Conservation (phyloP, 1,284 basidiomycete species). For the Thelephora terrestris region DNA sequence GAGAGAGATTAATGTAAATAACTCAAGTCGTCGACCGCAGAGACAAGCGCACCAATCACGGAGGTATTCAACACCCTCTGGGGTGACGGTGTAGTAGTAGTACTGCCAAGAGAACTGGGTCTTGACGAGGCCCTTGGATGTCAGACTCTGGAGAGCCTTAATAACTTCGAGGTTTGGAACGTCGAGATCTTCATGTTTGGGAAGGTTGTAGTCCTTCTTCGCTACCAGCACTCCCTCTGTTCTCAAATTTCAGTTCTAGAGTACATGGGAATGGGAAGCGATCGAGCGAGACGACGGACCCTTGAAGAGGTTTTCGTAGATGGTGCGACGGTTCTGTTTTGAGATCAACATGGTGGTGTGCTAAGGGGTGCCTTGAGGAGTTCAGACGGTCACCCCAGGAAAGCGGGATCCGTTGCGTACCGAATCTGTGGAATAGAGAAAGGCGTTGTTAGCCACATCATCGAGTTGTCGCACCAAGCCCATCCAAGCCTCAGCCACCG, state of each 20-base stretch:
- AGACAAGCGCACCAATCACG: constrained; percentile 69
- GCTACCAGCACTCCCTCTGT: constrained; percentile 97
- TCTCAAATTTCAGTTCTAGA: not conserved
- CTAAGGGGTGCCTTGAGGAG: constrained; percentile 24
- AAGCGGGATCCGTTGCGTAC: too few relatives aligned
- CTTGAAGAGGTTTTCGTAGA: constrained; percentile 99
- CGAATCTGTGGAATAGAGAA: too few relatives aligned
- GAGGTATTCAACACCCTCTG: constrained; percentile 92
- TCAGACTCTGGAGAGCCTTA: constrained; percentile 98
- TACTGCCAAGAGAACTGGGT: constrained; percentile 96
- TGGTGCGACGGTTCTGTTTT: constrained; percentile 74
- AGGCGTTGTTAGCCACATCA: too few relatives aligned
- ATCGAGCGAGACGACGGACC: constrained; percentile 38
- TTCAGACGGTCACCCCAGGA: constrained; percentile 28
- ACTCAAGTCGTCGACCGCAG: not conserved
- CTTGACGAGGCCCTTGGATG: constrained; percentile 93
- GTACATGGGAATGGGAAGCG: not conserved
- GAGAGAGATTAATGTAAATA: not conserved
- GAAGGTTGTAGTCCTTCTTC: constrained; percentile 97
- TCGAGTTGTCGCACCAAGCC: too few relatives aligned
- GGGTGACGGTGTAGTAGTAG: constrained; percentile 92
- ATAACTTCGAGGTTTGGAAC: constrained; percentile 98
- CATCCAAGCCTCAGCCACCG: too few relatives aligned
- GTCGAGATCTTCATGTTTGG: constrained; percentile 95
- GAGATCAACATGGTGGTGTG: constrained; percentile 75